phyloP scores from a whole-genome alignment of 2,329 filamentous ascomycete species.

The Endoconidiophora polonica region DNA sequence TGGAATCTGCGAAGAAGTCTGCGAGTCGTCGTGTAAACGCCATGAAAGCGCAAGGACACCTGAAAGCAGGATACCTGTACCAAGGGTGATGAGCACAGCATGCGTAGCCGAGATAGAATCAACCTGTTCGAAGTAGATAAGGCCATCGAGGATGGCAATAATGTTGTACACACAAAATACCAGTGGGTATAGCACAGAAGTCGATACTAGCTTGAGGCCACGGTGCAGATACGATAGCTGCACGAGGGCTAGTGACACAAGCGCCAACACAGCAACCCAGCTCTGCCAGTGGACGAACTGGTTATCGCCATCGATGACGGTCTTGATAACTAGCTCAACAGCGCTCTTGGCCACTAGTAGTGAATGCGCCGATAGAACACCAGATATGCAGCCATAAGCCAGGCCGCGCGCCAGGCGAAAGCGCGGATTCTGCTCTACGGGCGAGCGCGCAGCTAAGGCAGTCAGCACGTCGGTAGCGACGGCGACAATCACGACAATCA shows the following conservation, averaged over 20 bases:
- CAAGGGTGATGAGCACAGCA: constrained; percentile 68
- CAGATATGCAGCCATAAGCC: constrained; percentile 76
- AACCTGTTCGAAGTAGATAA: constrained; percentile 91
- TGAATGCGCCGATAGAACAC: constrained; percentile 84
- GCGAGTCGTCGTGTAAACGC: constrained; percentile 52
- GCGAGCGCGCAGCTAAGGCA: constrained; percentile 25
- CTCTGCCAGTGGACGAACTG: constrained; percentile 93
- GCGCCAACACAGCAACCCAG: constrained; percentile 72
- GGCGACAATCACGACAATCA: constrained; percentile 56
- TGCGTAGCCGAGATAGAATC: constrained; percentile 60
- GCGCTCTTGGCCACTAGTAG: constrained; percentile 90
- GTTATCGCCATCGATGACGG: constrained; percentile 69
- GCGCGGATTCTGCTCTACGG: constrained; percentile 40
- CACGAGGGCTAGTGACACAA: constrained; percentile 65
- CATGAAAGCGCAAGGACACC: constrained; percentile 87
- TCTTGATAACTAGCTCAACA: constrained; percentile 80
- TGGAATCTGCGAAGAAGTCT: constrained; percentile 29
- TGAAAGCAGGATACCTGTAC: constrained; percentile 68
- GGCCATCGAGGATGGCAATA: constrained; percentile 86
- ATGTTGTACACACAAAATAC: constrained; percentile 99
- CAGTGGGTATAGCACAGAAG: constrained; percentile 86
- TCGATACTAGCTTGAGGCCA: constrained; percentile 86
- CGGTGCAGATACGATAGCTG: constrained; percentile 93
- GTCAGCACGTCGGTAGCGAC: constrained; percentile 41
- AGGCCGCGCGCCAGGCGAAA: constrained; percentile 67